Conservation (phyloP, 1,139 yeast species). For the Saccharomyces hybrid region DNA sequence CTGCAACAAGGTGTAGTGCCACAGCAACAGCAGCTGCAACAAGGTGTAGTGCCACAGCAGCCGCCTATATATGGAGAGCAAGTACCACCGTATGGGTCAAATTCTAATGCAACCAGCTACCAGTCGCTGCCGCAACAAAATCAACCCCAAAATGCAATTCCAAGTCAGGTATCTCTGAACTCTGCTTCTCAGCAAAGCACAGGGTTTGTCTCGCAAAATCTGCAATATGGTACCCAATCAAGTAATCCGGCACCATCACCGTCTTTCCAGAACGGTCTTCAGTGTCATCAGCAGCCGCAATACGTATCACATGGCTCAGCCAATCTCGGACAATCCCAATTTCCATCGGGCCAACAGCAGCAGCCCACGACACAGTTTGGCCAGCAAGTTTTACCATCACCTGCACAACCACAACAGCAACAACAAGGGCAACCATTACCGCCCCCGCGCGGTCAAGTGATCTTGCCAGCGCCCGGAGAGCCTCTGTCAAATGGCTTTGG, state of each 20-base stretch:
- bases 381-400: not conserved
- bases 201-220: not conserved
- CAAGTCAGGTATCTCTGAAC: not conserved
- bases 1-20: slow-evolving; percentile 4
- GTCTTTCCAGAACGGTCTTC: not conserved
- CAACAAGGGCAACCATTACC: slow-evolving; percentile 7
- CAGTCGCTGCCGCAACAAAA: not conserved
- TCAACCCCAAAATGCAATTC: not conserved
- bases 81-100: not conserved
- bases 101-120: not conserved
- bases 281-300: slow-evolving; percentile 7
- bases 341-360: not conserved
- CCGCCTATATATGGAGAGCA: slow-evolving; percentile 4
- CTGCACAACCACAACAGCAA: slow-evolving; percentile 5
- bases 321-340: not conserved
- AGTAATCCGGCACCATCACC: not conserved
- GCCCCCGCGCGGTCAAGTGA: not conserved
- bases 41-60: not conserved
- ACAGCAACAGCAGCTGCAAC: not conserved
- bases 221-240: slow-evolving; percentile 1
- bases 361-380: not conserved
- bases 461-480: not conserved
- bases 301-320: slow-evolving; percentile 5
- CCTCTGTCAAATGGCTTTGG: not conserved
- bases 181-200: not conserved